These are phyloP conservation scores for Leucocoprinus leucothites DNA, from an alignment of 768 basidiomycete species.

Conservation along the genomic window DNA sequence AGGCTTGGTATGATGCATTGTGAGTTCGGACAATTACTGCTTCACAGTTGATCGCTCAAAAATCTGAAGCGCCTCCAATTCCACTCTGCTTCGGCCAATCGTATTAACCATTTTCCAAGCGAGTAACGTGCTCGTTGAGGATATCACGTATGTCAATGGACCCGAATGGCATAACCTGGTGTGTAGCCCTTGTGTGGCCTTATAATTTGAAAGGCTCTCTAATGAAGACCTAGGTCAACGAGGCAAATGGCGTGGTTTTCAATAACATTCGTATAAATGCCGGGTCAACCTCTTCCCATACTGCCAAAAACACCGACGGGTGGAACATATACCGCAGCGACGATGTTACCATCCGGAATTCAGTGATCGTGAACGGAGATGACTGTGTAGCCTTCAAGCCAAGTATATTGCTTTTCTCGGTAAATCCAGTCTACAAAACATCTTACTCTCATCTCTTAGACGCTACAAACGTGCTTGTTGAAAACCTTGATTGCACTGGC, in stretches of 20 bases:
- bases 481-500: constrained; percentile 57
- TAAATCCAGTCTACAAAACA: neutral
- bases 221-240: constrained; percentile 36
- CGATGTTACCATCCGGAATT: constrained; percentile 43
- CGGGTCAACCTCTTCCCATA: constrained; percentile 39
- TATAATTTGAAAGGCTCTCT: too few relatives aligned
- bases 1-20: constrained; percentile 60
- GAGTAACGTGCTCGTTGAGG: constrained; percentile 40
- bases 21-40: constrained; percentile 13
- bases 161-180: constrained; percentile 55
- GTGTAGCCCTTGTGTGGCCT: constrained; percentile 6
- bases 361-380: constrained; percentile 51
- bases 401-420: constrained; percentile 24
- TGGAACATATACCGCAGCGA: constrained; percentile 64
- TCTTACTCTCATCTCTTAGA: constrained; percentile 12
- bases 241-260: constrained; percentile 42
- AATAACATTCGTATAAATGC: constrained; percentile 45
- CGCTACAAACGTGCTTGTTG: constrained; percentile 54
- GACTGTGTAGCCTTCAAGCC: constrained; percentile 63
- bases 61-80: constrained; percentile 36
- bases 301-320: constrained; percentile 53
- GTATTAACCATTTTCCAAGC: constrained; percentile 54
- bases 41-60: neutral
- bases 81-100: constrained; percentile 49
- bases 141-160: constrained; percentile 46